Conservation (phyloP, 2,329 filamentous ascomycete genomes). For the Ascochyta pisi region DNA sequence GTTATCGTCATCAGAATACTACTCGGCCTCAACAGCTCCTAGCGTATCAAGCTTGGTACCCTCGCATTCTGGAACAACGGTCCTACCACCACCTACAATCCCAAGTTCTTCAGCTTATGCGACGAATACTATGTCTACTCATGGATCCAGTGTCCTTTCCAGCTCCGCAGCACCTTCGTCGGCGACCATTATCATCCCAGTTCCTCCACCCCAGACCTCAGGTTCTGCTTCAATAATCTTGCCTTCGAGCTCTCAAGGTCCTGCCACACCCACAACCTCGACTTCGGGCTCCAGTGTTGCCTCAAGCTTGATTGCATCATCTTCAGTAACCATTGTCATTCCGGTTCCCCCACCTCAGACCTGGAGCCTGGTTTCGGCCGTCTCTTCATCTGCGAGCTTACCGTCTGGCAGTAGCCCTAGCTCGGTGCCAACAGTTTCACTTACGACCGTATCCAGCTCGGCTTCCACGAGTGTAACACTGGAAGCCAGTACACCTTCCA, state of each 20-base stretch:
- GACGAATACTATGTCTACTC: neutral
- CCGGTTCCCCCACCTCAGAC: neutral
- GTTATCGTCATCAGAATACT: neutral
- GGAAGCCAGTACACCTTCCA: neutral
- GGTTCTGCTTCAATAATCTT: no score
- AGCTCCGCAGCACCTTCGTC: neutral
- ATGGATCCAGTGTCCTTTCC: neutral
- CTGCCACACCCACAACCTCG: no score
- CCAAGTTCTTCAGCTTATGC: conserved; percentile 3
- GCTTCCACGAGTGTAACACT: neutral
- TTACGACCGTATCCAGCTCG: neutral
- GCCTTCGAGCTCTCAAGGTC: no score
- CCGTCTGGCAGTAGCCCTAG: neutral
- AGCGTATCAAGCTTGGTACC: neutral
- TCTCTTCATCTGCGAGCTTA: neutral
- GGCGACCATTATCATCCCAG: neutral
- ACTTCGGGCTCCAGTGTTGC: neutral
- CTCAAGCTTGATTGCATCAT: neutral
- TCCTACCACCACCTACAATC: neutral
- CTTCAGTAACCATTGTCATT: neutral
- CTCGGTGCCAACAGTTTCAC: neutral
- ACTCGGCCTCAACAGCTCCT: neutral
- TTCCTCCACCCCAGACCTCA: neutral
- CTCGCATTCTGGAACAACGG: neutral
- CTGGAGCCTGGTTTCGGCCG: neutral